Percentiles rank a stretch among this genome's conserved stretches.
phyloP scores from a whole-genome alignment of 163 green algal species.

The Volvox carteri region DNA sequence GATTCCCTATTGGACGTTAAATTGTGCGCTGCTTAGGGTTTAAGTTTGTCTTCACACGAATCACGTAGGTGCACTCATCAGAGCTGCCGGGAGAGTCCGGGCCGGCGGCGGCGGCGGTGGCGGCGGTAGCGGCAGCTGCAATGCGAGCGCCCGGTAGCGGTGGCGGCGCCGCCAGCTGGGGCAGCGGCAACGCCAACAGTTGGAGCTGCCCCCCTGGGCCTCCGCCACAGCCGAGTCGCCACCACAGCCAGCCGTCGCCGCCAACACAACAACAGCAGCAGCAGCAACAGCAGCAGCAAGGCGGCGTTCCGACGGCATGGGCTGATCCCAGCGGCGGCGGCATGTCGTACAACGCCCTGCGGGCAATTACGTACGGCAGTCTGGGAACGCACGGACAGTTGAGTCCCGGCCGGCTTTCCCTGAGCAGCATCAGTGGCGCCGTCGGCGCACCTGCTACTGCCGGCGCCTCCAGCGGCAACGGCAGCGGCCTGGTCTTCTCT shows the following conservation, averaged over 20 bases:
- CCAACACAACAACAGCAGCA: not conserved
- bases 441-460: not conserved
- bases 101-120: too few relatives aligned
- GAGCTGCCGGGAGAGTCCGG: not conserved
- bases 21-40: not conserved
- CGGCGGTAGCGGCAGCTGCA: too few relatives aligned
- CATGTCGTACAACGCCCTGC: constrained; percentile 19
- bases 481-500: not conserved
- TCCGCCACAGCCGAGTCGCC: not conserved
- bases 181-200: not conserved
- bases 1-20: too few relatives aligned
- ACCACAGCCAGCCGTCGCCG: not conserved
- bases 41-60: not conserved
- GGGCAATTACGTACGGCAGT: not conserved
- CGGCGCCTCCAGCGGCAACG: not conserved
- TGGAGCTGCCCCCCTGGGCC: not conserved
- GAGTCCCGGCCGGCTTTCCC: not conserved
- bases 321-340: not conserved
- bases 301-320: constrained; percentile 32
- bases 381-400: not conserved
- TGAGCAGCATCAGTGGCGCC: not conserved
- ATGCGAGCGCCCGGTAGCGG: too few relatives aligned
- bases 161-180: too few relatives aligned
- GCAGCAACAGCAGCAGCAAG: not conserved
- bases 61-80: not conserved